phyloP scores from a whole-genome alignment of 2,329 filamentous ascomycete genomes.

The Colletotrichum sp. region DNA sequence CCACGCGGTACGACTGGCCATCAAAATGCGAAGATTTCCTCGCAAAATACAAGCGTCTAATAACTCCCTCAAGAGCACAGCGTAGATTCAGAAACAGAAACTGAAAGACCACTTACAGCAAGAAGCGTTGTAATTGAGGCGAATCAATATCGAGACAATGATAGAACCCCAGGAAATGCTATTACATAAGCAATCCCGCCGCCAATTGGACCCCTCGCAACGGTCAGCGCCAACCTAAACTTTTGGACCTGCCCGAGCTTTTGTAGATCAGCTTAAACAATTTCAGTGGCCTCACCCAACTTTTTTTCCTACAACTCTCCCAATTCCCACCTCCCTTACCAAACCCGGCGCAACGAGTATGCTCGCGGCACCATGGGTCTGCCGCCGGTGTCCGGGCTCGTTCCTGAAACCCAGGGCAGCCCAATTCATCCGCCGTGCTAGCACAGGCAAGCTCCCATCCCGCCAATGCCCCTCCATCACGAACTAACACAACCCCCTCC shows the following conservation, averaged over 20 bases:
- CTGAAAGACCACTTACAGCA: neutral
- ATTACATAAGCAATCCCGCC: neutral
- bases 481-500: neutral
- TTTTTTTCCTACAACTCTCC: neutral
- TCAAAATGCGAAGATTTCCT: neutral
- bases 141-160: neutral
- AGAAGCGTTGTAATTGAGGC: neutral
- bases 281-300: neutral
- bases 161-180: neutral
- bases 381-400: constrained; percentile 52
- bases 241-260: neutral
- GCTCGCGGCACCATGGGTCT: constrained; percentile 55
- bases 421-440: constrained; percentile 45
- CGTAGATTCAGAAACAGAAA: neutral
- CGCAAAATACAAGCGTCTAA: fast-evolving
- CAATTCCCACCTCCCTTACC: neutral
- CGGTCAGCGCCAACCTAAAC: neutral
- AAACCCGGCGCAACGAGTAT: constrained; percentile 25
- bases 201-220: neutral
- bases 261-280: neutral
- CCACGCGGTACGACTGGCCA: fast-evolving
- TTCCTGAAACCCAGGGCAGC: constrained; percentile 30
- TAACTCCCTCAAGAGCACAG: neutral
- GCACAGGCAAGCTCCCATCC: constrained; percentile 33
- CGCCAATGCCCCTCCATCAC: neutral